These are phyloP conservation scores for Pezicula rhizophila DNA, from an alignment of 2,329 filamentous ascomycete genomes.

Conservation along the genomic window DNA sequence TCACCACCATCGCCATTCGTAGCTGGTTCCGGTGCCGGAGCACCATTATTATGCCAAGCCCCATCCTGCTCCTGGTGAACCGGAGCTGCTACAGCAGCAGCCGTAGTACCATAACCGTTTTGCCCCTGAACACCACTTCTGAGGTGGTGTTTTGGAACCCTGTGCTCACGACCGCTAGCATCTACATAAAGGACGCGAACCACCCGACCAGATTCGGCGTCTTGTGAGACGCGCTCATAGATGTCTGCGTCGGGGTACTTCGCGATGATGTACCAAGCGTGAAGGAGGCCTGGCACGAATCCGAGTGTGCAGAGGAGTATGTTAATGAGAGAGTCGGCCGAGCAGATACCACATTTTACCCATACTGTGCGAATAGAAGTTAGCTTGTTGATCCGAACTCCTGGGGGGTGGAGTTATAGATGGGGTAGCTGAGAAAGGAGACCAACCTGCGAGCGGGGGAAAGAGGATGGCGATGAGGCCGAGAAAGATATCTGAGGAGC, in stretches of 20 bases:
- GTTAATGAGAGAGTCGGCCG: slow-evolving; percentile 89
- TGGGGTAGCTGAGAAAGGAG: not conserved
- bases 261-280: slow-evolving; percentile 97
- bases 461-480: slow-evolving; percentile 59
- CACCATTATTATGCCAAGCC: slow-evolving; percentile 27
- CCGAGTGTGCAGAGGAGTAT: slow-evolving; percentile 79
- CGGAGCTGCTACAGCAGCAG: slow-evolving; percentile 24
- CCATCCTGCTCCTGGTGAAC: slow-evolving; percentile 27
- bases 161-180: slow-evolving; percentile 30
- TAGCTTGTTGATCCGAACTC: slow-evolving; percentile 11
- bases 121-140: slow-evolving; percentile 12
- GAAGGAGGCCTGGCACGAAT: slow-evolving; percentile 79
- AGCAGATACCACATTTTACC: slow-evolving; percentile 93
- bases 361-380: slow-evolving; percentile 60
- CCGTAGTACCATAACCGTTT: slow-evolving; percentile 25
- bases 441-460: slow-evolving; percentile 58
- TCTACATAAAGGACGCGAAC: slow-evolving; percentile 72
- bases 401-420: not conserved
- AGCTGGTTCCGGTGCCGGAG: slow-evolving; percentile 28
- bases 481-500: slow-evolving; percentile 57
- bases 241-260: slow-evolving; percentile 74
- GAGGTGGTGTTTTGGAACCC: slow-evolving; percentile 21
- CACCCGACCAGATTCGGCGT: slow-evolving; percentile 53
- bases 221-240: slow-evolving; percentile 57
- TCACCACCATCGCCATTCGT: slow-evolving; percentile 30